Evolutionary conservation across 75 land plant species (phyloP).

Genomic region (Picea glauca): DNA sequence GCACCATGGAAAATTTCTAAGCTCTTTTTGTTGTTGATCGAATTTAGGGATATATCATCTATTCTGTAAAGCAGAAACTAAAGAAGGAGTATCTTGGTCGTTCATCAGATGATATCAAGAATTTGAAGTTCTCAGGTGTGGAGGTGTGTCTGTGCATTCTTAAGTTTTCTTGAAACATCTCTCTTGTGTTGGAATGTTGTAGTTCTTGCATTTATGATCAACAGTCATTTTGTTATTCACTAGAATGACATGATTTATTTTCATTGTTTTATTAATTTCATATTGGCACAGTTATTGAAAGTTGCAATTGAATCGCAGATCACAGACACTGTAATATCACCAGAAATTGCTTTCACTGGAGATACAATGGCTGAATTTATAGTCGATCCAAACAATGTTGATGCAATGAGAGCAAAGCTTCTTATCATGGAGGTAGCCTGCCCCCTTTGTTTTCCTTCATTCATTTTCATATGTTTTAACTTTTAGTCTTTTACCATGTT

Average conservation of each 20-base stretch:
- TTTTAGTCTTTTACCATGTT: too few species aligned
- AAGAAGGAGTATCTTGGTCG: slow-evolving; percentile 86
- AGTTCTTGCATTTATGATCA: background rate
- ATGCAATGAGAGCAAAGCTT: slow-evolving; percentile 68
- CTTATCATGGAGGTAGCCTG: slow-evolving; percentile 85
- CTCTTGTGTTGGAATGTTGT: slow-evolving; percentile 7
- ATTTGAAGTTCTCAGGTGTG: slow-evolving; percentile 78
- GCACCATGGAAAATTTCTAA: background rate
- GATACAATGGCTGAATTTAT: slow-evolving; percentile 71
- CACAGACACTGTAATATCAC: slow-evolving; percentile 61
- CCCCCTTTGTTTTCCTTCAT: too few species aligned
- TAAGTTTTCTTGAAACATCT: background rate
- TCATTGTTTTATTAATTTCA: background rate
- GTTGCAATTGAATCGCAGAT: slow-evolving; percentile 42
- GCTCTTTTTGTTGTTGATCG: slow-evolving; percentile 3
- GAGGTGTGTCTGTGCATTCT: slow-evolving; percentile 52
- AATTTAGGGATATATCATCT: slow-evolving; percentile 88
- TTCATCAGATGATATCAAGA: slow-evolving; percentile 73
- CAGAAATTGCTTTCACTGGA: slow-evolving; percentile 96
- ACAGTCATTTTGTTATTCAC: background rate
- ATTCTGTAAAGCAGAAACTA: slow-evolving; percentile 87
- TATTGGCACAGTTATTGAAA: background rate
- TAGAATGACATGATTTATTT: slow-evolving; percentile 6
- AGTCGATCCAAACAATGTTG: slow-evolving; percentile 45
- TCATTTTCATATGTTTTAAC: too few species aligned